Evolutionary conservation across 768 basidiomycete species (phyloP), one percentile per base, ranked within the genome.

Genomic region (Lyophyllum semitale): DNA sequence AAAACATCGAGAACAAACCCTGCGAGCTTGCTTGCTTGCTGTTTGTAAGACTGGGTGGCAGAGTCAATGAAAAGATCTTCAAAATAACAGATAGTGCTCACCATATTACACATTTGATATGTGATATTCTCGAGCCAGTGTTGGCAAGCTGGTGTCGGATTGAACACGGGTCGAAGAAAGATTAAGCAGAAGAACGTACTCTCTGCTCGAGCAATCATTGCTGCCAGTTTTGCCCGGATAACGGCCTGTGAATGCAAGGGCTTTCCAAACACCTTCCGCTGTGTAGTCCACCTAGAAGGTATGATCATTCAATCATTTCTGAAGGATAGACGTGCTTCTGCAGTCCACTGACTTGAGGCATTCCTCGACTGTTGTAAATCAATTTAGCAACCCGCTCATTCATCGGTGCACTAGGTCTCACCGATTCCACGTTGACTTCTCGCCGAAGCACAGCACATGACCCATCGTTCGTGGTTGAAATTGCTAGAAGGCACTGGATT

Each of bases 391-490:
- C 22, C 9, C 9, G 26, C 35, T 27, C 32, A 8, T 29, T 12
- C 8, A 18, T 4, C n/a, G 38, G 17, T 40, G 6, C 8, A 13
- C 15, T 13, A 23, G 23, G n/a, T 43, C 63, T 53, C 33, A 63
- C 63, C 51, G 33, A 63, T 53, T 48, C 49, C 48, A 26, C 63
- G 62, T 32, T 65, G 63, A 49, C 59, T 57, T 35, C 63, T 56
- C 13, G 61, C 63, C 17, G 63, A 65, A 13, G 61, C 58, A 51
- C 63, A 66, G 41, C 65, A 64, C 63, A 95, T 95, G 25, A 91
- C 90, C 93, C 91, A 95, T 60, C 90, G 88, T 67, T 95, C 94
- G 69, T 95, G 93, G 68, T 96, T 96, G 75, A 96, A 97, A 73
- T 96, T 98, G 55, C 89, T 76, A 32, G 25, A 35, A 46, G 22